A percentile compares a stretch with the other conserved stretches of the same genome.
phyloP scores from a whole-genome alignment of 768 basidiomycete genomes.

The Dentipellis fragilis region DNA sequence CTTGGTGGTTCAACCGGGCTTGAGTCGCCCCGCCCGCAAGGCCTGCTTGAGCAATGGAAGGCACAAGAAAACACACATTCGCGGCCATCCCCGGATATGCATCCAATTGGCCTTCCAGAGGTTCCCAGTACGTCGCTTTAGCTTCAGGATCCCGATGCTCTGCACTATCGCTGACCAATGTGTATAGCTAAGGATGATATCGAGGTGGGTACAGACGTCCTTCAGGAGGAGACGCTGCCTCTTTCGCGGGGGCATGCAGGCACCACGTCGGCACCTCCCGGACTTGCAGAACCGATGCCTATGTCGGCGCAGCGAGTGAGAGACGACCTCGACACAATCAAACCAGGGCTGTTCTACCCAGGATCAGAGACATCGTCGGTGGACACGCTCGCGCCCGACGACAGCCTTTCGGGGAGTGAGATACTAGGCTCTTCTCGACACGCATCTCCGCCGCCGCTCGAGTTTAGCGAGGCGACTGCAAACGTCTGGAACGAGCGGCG shows the following conservation, averaged over 20 bases:
- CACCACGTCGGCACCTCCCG: too few species aligned
- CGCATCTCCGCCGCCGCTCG: slow-evolving; percentile 27
- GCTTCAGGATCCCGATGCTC: too few species aligned
- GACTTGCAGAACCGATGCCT: too few species aligned
- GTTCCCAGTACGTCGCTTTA: slow-evolving; percentile 10
- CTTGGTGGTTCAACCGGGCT: slow-evolving; percentile 22
- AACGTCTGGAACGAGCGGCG: slow-evolving; percentile 50
- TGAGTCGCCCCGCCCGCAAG: slow-evolving; percentile 22
- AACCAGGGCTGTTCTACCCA: neutral
- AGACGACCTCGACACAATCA: too few species aligned
- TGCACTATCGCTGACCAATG: too few species aligned
- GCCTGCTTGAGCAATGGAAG: slow-evolving; percentile 16
- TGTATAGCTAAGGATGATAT: neutral
- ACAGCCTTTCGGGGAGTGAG: neutral
- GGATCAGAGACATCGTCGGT: neutral
- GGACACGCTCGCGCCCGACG: slow-evolving; percentile 2
- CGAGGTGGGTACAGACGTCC: neutral
- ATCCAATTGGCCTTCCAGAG: slow-evolving; percentile 12
- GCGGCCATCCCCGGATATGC: slow-evolving; percentile 21
- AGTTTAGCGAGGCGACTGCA: slow-evolving; percentile 22
- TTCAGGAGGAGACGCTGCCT: too few species aligned
- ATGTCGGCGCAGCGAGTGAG: too few species aligned
- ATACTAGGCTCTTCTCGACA: slow-evolving; percentile 13
- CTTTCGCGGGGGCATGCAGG: too few species aligned
- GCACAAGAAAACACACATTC: slow-evolving; percentile 4